Evolutionary conservation across 495 filamentous ascomycete genomes (phyloP), one percentile per base, ranked within the genome.

Genomic region (Penicillium bovifimosum): DNA sequence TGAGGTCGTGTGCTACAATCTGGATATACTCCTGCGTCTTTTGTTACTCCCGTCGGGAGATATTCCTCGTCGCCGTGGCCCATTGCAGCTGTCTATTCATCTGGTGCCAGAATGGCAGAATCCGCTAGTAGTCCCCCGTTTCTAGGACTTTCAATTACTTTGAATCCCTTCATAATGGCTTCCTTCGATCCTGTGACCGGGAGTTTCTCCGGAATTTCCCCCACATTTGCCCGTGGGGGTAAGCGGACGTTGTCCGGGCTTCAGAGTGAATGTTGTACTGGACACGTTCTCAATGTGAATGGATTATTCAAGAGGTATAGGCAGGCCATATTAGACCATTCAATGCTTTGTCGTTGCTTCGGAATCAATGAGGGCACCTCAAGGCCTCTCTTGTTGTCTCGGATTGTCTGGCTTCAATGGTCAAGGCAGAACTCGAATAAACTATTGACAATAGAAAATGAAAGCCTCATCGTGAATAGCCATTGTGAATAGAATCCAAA

Each of bases 191-290:
- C 20, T 24, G 20, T n/a, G 20, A 24, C 20, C 20, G 20, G 20
- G 4, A 24, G 2, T 24, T 24, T 24, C 20, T 24, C 20, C 20
- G 20, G 20, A 24, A 24, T 24, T 24, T 45, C 44, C 44, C 44
- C 44, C 44, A 47, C 44, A 45, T 13, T 31, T 9, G 39, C 14
- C 32, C 44, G 44, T 47, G 44, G 44, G 44, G 44, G 44, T 33
- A 3, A 26, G 24, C 20, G 20, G 4, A 13, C 18, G 4, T 41
- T 41, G 27, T 5, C 39, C 39, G 39, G 13, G 2, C 26, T 14
- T 14, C 13, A 28, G 5, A 2, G 2, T 24, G 4, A 2, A 24
- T 4, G 20, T 24, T 24, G 20, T 4, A 24, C 20, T 24, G 20
- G 20, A 24, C 20, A 24, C 20, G 20, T 24, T 24, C 20, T 4